Conservation (phyloP, 352 stramenopile genomes). For the Globisporangium solare region DNA sequence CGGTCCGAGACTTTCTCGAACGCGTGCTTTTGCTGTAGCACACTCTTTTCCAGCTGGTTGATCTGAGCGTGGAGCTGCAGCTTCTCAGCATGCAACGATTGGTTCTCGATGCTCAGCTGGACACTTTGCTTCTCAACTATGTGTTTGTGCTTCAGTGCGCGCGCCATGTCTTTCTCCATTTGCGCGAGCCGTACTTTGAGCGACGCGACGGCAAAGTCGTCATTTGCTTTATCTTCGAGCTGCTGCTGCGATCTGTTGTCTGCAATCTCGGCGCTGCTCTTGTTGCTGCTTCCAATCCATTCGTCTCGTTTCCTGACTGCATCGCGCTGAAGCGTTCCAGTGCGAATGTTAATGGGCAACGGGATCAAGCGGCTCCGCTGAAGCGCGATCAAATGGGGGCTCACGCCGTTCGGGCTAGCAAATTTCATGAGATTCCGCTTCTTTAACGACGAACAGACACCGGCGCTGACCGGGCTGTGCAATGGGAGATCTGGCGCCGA, state of each 20-base stretch:
- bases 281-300: conserved; percentile 1
- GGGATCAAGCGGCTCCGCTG: conserved; percentile 59
- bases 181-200: conserved; percentile 39
- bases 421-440: conserved; percentile 37
- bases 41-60: conserved; percentile 37
- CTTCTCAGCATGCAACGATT: conserved; percentile 32
- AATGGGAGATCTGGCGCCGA: conserved; percentile 60
- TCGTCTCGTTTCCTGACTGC: neutral
- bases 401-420: conserved; percentile 18
- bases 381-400: conserved; percentile 34
- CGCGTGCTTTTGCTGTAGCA: conserved; percentile 48
- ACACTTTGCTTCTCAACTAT: conserved; percentile 35
- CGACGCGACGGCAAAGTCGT: conserved; percentile 36
- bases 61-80: conserved; percentile 30
- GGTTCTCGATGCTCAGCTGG: conserved; percentile 32
- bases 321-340: conserved; percentile 23
- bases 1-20: conserved; percentile 64
- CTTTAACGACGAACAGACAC: conserved; percentile 65
- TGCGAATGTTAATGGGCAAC: conserved; percentile 45
- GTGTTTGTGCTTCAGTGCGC: conserved; percentile 21
- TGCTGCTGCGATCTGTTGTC: conserved; percentile 18
- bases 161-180: conserved; percentile 39
- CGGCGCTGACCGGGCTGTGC: conserved; percentile 39
- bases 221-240: conserved; percentile 21
- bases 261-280: conserved; percentile 14